These are phyloP conservation scores for Talaromyces trachyspermus DNA, from an alignment of 495 filamentous ascomycete genomes.

Conservation along the genomic window DNA sequence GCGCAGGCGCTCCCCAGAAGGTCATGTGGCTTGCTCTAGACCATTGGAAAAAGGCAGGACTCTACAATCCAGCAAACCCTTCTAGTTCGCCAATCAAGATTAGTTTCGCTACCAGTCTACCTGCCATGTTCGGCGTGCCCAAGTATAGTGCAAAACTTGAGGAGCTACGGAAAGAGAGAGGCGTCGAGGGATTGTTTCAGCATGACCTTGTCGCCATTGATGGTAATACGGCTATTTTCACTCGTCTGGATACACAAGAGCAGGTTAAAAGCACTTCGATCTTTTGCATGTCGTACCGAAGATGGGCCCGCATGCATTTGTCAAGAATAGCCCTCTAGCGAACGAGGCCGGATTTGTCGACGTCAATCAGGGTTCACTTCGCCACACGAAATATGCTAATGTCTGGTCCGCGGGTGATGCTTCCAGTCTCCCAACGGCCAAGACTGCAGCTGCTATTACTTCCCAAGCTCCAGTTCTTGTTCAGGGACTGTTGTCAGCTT, in stretches of 20 bases:
- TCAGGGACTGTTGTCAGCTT: conserved; percentile 41
- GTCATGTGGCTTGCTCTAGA: conserved; percentile 65
- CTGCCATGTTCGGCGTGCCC: conserved; percentile 61
- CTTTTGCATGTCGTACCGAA: conserved; percentile 56
- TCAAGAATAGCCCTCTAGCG: conserved; percentile 50
- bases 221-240: conserved; percentile 49
- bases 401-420: conserved; percentile 66
- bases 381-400: conserved; percentile 55
- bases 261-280: conserved; percentile 49
- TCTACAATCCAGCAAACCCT: conserved; percentile 41
- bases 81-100: conserved; percentile 48
- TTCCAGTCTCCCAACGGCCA: conserved; percentile 57
- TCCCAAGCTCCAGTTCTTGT: conserved; percentile 55
- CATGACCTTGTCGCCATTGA: conserved; percentile 59
- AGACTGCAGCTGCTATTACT: conserved; percentile 61
- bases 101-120: conserved; percentile 54
- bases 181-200: conserved; percentile 58
- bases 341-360: conserved; percentile 58
- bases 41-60: conserved; percentile 53
- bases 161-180: conserved; percentile 51
- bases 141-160: conserved; percentile 60
- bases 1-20: conserved; percentile 65
- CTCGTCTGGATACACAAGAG: conserved; percentile 33
- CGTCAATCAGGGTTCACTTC: conserved; percentile 52
- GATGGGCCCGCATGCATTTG: conserved; percentile 52